Percentiles rank a stretch among this genome's conserved stretches.
phyloP scores from a whole-genome alignment of 345 rosid species.

The Lumnitzera littorea region DNA sequence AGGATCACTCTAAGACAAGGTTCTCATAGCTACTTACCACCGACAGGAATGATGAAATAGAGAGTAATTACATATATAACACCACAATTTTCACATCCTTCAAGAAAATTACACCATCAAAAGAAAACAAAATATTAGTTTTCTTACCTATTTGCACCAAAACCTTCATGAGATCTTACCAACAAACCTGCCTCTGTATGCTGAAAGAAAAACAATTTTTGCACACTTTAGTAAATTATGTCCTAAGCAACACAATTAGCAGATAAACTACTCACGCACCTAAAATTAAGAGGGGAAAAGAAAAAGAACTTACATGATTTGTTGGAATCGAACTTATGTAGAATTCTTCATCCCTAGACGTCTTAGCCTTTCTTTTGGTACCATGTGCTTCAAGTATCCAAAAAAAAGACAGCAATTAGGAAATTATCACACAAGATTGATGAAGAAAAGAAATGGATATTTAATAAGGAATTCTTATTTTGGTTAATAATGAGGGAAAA shows the following conservation, averaged over 20 bases:
- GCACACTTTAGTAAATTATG: neutral
- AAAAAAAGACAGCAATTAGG: conserved; percentile 3
- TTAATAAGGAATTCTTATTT: too few relatives aligned
- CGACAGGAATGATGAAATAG: too few relatives aligned
- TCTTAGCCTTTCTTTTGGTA: conserved; percentile 66
- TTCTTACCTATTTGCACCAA: conserved; percentile 73
- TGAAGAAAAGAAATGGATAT: too few relatives aligned
- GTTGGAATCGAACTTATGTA: conserved; percentile 80
- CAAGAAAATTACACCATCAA: too few relatives aligned
- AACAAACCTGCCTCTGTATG: conserved; percentile 80
- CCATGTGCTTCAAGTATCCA: conserved; percentile 29
- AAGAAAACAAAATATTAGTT: neutral
- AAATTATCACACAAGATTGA: too few relatives aligned
- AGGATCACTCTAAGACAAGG: too few relatives aligned
- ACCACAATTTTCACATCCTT: too few relatives aligned
- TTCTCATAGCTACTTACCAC: too few relatives aligned
- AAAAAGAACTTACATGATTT: conserved; percentile 55
- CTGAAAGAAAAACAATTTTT: conserved; percentile 32
- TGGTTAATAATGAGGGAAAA: too few relatives aligned
- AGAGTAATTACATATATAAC: too few relatives aligned
- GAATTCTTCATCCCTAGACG: conserved; percentile 80
- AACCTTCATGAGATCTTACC: conserved; percentile 66
- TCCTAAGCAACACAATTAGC: too few relatives aligned
- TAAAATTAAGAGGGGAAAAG: neutral
- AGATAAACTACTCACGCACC: neutral